Evolutionary conservation across 176 grass and related monocot species (phyloP).

Genomic region (Triticum monococcum): DNA sequence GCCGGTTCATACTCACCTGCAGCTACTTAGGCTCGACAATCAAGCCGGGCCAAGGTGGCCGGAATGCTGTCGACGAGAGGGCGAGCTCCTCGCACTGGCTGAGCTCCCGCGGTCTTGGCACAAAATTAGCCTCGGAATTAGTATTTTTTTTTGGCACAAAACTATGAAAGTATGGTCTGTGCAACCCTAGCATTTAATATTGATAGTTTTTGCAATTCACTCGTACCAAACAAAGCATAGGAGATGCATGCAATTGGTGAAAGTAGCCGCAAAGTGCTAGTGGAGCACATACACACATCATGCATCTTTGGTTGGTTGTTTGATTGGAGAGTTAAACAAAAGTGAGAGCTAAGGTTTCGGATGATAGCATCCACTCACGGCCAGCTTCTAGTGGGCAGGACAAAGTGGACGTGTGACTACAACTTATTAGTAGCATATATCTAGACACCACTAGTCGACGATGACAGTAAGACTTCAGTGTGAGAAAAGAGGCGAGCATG

Average conservation of each 20-base stretch:
- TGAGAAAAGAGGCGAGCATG: background rate
- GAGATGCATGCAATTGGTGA: background rate
- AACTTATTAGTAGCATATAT: background rate
- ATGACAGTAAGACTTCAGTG: background rate
- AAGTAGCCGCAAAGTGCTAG: background rate
- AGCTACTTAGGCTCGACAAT: too few species aligned
- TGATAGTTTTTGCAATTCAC: too few species aligned
- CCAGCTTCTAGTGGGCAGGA: background rate
- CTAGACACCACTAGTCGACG: background rate
- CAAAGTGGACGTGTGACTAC: background rate
- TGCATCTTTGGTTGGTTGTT: background rate
- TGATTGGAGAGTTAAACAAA: too few species aligned
- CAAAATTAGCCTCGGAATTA: too few species aligned
- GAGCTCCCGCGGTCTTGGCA: too few species aligned
- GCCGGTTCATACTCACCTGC: too few species aligned
- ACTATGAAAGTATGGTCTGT: too few species aligned
- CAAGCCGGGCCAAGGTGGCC: too few species aligned
- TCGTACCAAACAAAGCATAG: background rate
- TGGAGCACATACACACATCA: background rate
- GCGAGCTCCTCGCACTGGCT: too few species aligned
- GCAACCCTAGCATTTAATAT: too few species aligned
- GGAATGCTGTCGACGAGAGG: too few species aligned
- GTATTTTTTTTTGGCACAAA: too few species aligned
- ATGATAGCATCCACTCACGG: background rate
- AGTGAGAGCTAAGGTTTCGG: conserved; percentile 10